These are phyloP conservation scores for Lithospermum erythrorhizon DNA, from an alignment of 257 asterid species.

Conservation along the genomic window DNA sequence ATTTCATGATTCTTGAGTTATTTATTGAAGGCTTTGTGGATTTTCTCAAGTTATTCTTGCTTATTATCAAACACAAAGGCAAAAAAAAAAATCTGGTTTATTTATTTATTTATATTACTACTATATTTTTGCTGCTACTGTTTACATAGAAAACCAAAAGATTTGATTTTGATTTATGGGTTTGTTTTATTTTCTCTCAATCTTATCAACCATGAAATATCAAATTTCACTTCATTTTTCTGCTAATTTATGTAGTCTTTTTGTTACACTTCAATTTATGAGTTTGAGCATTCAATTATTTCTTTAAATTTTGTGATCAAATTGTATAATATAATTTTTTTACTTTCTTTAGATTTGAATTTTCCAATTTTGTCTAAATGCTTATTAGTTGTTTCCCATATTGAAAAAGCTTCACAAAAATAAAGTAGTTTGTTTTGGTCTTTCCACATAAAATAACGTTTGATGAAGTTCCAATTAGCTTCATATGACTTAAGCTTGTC, in stretches of 20 bases:
- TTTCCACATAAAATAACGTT: slow-evolving; percentile 90
- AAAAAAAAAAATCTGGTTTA: slow-evolving; percentile 35
- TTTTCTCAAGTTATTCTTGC: slow-evolving; percentile 11
- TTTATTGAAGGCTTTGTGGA: slow-evolving; percentile 9
- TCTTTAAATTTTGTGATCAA: slow-evolving; percentile 14
- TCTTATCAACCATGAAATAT: slow-evolving; percentile 2
- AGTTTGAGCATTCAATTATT: background rate
- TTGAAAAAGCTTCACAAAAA: slow-evolving; percentile 22
- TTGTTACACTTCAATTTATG: background rate
- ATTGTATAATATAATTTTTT: slow-evolving; percentile 14
- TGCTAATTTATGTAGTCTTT: slow-evolving; percentile 1
- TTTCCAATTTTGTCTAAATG: slow-evolving; percentile 14
- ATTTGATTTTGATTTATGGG: slow-evolving; percentile 24
- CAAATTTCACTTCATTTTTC: slow-evolving; percentile 7
- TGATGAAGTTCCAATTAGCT: slow-evolving; percentile 3
- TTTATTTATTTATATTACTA: slow-evolving; percentile 1
- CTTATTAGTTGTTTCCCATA: slow-evolving; percentile 34
- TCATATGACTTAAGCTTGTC: slow-evolving; percentile 9
- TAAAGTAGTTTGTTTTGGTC: slow-evolving; percentile 24
- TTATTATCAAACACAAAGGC: slow-evolving; percentile 8
- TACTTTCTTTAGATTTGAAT: slow-evolving; percentile 25
- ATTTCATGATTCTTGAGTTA: slow-evolving; percentile 28
- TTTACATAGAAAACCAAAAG: slow-evolving; percentile 30
- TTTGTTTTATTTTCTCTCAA: slow-evolving; percentile 14
- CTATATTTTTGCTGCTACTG: slow-evolving; percentile 30